These are phyloP conservation scores for Coleophoma crateriformis DNA, from an alignment of 2,329 filamentous ascomycete species.

Conservation along the genomic window DNA sequence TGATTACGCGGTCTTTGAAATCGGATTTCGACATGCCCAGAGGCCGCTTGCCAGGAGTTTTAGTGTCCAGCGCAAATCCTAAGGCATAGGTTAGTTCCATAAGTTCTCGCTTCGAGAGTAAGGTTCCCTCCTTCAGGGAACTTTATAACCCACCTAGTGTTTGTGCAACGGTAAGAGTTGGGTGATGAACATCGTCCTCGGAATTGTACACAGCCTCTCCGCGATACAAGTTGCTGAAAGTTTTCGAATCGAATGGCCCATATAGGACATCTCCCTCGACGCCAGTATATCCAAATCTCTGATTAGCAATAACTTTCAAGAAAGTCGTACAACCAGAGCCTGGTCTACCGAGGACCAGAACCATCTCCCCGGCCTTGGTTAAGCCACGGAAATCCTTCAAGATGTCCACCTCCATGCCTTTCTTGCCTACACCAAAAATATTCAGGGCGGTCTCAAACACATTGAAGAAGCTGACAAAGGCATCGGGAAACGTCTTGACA, in stretches of 20 bases:
- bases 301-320: conserved; percentile 47
- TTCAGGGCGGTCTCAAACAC: conserved; percentile 58
- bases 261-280: conserved; percentile 70
- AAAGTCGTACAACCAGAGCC: conserved; percentile 46
- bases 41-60: conserved; percentile 76
- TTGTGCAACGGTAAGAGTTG: conserved; percentile 81
- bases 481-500: conserved; percentile 69
- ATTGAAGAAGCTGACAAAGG: conserved; percentile 68
- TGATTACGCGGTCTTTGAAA: conserved; percentile 72
- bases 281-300: conserved; percentile 52
- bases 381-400: conserved; percentile 67
- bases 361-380: conserved; percentile 80
- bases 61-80: conserved; percentile 77
- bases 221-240: conserved; percentile 66
- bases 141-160: conserved; percentile 45
- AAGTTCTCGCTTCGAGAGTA: too few species aligned
- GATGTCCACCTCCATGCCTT: conserved; percentile 67
- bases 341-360: conserved; percentile 25
- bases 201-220: conserved; percentile 84
- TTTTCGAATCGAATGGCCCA: conserved; percentile 64
- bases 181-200: conserved; percentile 78
- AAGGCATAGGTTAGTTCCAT: too few species aligned
- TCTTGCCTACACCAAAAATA: conserved; percentile 60
- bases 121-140: too few species aligned
- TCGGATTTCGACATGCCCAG: conserved; percentile 65